Percentiles rank a stretch among this genome's conserved stretches.
Conservation (phyloP, 768 basidiomycete species). For the Leccinum obscurum region DNA sequence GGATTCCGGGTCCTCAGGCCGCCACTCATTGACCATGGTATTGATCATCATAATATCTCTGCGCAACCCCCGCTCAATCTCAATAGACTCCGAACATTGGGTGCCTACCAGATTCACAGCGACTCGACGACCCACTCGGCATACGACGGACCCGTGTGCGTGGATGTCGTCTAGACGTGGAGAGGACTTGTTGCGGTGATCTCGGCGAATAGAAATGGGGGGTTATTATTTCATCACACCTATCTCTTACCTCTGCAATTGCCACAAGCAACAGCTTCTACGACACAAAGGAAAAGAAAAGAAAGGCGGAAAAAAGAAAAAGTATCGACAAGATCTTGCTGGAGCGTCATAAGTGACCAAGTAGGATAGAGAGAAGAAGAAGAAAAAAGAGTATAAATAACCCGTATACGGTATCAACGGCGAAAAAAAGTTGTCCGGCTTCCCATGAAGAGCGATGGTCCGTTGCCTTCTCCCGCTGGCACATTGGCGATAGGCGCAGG, state of each 20-base stretch:
- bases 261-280: not conserved
- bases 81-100: too few relatives aligned
- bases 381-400: not conserved
- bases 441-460: slow-evolving; percentile 12
- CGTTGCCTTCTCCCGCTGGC: slow-evolving; percentile 10
- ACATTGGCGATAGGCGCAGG: slow-evolving; percentile 18
- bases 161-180: too few relatives aligned
- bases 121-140: too few relatives aligned
- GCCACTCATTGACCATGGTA: too few relatives aligned
- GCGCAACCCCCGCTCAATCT: too few relatives aligned
- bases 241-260: not conserved
- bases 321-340: not conserved
- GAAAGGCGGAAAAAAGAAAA: not conserved
- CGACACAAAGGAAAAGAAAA: not conserved
- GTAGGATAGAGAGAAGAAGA: not conserved
- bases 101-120: too few relatives aligned
- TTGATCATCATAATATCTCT: too few relatives aligned
- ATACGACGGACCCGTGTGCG: too few relatives aligned
- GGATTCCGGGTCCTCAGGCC: too few relatives aligned
- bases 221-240: not conserved
- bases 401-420: slow-evolving; percentile 25
- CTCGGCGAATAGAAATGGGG: not conserved
- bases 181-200: not conserved
- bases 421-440: slow-evolving; percentile 4
- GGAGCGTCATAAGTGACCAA: not conserved